These are phyloP conservation scores for Salix purpurea DNA, from an alignment of 345 rosid genomes.

Conservation along the genomic window DNA sequence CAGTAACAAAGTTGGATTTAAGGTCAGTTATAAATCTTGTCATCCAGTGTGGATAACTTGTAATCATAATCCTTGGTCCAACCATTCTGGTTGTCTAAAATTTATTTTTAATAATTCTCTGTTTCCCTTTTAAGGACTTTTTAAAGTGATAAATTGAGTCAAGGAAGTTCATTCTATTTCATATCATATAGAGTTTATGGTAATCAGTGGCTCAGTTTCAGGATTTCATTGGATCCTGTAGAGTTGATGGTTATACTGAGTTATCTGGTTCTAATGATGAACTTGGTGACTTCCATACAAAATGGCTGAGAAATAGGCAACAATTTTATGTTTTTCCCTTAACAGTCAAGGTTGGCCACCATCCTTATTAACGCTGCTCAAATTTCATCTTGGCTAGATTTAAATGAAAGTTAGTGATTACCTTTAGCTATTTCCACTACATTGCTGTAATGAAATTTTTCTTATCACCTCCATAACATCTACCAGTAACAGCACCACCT, in stretches of 20 bases:
- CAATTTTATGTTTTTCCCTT: too few relatives aligned
- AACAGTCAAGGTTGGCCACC: too few relatives aligned
- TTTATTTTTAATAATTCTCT: not conserved
- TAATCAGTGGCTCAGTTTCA: not conserved
- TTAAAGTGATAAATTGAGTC: not conserved
- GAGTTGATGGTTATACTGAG: not conserved
- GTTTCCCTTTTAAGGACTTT: not conserved
- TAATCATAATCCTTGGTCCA: too few relatives aligned
- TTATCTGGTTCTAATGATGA: not conserved
- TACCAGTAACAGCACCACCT: not conserved
- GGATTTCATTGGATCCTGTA: not conserved
- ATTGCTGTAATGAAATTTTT: not conserved
- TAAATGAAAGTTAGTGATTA: too few relatives aligned
- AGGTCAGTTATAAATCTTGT: constrained; percentile 40
- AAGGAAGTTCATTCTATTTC: not conserved
- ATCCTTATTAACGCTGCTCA: too few relatives aligned
- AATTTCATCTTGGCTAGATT: too few relatives aligned
- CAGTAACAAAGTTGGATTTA: constrained; percentile 83
- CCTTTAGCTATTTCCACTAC: too few relatives aligned
- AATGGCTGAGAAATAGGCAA: too few relatives aligned
- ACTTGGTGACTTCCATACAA: not conserved
- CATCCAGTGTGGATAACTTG: too few relatives aligned
- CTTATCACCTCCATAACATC: not conserved
- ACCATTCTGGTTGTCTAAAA: not conserved
- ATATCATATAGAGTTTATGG: not conserved